A percentile compares a stretch with the other conserved stretches of the same genome.
Evolutionary conservation across 805 yeast species (phyloP).

Genomic region (Yarrowia sp.): DNA sequence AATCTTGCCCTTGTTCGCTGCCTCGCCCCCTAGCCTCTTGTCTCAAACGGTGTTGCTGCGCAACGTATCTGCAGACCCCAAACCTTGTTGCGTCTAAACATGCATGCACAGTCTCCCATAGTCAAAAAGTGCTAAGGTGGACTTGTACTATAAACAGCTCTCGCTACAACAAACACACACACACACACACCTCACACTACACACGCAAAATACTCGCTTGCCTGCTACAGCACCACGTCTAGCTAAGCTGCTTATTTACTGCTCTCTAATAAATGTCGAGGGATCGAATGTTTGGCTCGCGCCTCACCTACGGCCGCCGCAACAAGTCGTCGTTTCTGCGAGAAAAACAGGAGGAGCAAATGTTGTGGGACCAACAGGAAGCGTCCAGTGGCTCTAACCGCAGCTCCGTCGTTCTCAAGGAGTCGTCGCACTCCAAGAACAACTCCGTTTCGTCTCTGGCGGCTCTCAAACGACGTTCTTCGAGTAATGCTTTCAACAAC

Average conservation of each 20-base stretch:
- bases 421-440: conserved; percentile 15
- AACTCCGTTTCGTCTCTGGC: conserved; percentile 8
- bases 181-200: too few relatives aligned
- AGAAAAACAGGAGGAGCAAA: conserved; percentile 17
- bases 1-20: too few relatives aligned
- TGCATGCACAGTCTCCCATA: background rate
- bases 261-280: background rate
- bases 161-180: background rate
- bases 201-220: too few relatives aligned
- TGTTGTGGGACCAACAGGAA: conserved; percentile 21
- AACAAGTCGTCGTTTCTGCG: conserved; percentile 16
- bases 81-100: background rate
- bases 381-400: background rate
- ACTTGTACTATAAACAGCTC: background rate
- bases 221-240: background rate
- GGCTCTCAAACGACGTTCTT: background rate
- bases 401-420: conserved; percentile 1
- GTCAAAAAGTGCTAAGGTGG: background rate
- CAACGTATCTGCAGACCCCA: conserved; percentile 5
- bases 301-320: conserved; percentile 18
- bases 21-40: background rate
- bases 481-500: background rate
- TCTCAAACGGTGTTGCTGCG: conserved; percentile 16
- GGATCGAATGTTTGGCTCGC: conserved; percentile 14
- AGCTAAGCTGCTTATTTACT: background rate